Evolutionary conservation across 75 land plant species (phyloP), one percentile per base, ranked within the genome.

Genomic region (Pinus albicaulis): DNA sequence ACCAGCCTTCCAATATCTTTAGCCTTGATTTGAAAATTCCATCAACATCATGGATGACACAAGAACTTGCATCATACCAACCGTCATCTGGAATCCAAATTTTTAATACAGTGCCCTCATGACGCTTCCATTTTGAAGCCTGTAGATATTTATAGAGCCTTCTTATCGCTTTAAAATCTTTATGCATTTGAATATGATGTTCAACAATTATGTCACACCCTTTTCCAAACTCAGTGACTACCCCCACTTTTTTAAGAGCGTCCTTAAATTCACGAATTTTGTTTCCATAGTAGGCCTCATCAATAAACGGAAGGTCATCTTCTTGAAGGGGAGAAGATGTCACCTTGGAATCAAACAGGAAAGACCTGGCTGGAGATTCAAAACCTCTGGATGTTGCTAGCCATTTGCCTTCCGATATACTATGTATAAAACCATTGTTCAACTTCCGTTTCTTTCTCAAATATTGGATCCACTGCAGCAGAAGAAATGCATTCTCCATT

Each of bases 51-150:
- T 79, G 80, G 61, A 87, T 26, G 17, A 84, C 81, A 79, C 89
- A 87, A 3, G 71, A 57, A 15, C 34, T 55, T 1, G 81, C 63
- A 20, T 19, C 77, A 2, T 74, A 80, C 89, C 89, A 87, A 14
- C 86, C 88, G 5, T 41, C 77, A 26, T 74, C 62, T 20, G 89
- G 89, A 24, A 87, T 84, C 89, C 89, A 87, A 57, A 87, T 79
- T 61, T 38, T 76, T 4, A 14, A n/a, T 12, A 61, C 69, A 48
- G 65, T n/a, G 14, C 74, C 76, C 36, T 48, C 31, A 7, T 56
- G 20, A 31, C 80, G 80, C 58, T 74, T 12, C 89, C 89, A 87
- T 0, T 73, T 74, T 14, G 22, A 11, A 14, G 74, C 12, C 15
- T n/a, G 34, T 78, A 87, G 71, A 70, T 74, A 84, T 19, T 20